Evolutionary conservation across 306 rosid genomes (phyloP).

Genomic region (Gastrolobium bilobum): DNA sequence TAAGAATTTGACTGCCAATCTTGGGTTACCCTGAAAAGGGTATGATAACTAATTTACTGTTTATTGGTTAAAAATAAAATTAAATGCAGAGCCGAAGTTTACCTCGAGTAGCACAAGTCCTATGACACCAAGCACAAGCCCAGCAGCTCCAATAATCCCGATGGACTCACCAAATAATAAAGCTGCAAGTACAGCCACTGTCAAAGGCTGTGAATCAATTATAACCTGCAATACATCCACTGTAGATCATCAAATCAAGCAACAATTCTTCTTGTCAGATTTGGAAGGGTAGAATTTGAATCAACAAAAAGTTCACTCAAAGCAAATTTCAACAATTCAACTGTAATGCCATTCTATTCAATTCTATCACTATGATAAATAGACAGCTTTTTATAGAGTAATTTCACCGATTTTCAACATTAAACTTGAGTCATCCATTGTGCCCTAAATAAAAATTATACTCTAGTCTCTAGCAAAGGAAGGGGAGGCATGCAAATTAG

Average conservation of each 20-base stretch:
- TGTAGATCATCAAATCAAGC: slow-evolving; percentile 33
- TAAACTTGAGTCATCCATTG: slow-evolving; percentile 8
- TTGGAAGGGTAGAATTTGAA: slow-evolving; percentile 24
- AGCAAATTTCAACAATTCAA: background rate
- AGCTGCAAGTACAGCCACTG: slow-evolving; percentile 93
- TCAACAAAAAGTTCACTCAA: slow-evolving; percentile 29
- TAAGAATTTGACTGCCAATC: slow-evolving; percentile 14
- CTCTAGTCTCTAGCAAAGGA: background rate
- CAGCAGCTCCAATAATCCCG: slow-evolving; percentile 83
- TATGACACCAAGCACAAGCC: slow-evolving; percentile 87
- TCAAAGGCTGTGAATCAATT: slow-evolving; percentile 96
- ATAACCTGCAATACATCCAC: slow-evolving; percentile 72
- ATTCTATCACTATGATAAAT: slow-evolving; percentile 8
- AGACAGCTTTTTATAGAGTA: background rate
- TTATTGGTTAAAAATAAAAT: slow-evolving; percentile 5
- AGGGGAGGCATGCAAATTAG: too few species aligned
- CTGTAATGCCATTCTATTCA: background rate
- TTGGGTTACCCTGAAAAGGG: slow-evolving; percentile 10
- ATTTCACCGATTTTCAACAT: slow-evolving; percentile 8
- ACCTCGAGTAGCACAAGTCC: slow-evolving; percentile 96
- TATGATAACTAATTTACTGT: background rate
- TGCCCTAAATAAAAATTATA: slow-evolving; percentile 13
- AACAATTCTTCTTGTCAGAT: slow-evolving; percentile 13
- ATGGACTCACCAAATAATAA: slow-evolving; percentile 93
- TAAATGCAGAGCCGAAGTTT: slow-evolving; percentile 18